Conservation (phyloP, 495 filamentous ascomycete genomes). For the Lasiosphaeria miniovina region DNA sequence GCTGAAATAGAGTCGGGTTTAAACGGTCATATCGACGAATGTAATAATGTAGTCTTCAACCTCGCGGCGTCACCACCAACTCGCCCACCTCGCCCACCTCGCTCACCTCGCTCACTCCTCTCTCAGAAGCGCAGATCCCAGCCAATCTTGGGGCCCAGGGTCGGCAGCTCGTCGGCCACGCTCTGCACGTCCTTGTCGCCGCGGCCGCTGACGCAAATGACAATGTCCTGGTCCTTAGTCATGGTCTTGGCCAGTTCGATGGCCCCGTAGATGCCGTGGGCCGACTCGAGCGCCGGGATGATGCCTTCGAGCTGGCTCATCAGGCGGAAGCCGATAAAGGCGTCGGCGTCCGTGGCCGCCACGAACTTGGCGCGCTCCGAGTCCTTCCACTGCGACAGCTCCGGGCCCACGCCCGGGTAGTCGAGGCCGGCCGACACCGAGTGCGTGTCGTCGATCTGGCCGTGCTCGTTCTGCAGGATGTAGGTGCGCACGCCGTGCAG, state of each 20-base stretch:
- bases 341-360: constrained; percentile 87
- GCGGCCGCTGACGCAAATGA: constrained; percentile 89
- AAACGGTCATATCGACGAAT: constrained; percentile 5
- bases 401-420: constrained; percentile 94
- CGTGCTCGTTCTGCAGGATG: constrained; percentile 84
- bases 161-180: constrained; percentile 90
- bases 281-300: constrained; percentile 90
- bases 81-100: background rate
- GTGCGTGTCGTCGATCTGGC: constrained; percentile 92
- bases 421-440: constrained; percentile 96
- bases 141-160: constrained; percentile 83
- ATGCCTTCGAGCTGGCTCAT: constrained; percentile 88
- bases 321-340: constrained; percentile 83
- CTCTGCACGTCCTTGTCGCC: constrained; percentile 99
- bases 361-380: constrained; percentile 79
- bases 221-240: constrained; percentile 81
- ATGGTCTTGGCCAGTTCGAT: constrained; percentile 89
- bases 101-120: background rate
- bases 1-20: constrained; percentile 3
- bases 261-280: constrained; percentile 87
- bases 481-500: constrained; percentile 96
- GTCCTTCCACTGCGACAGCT: constrained; percentile 92
- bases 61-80: background rate
- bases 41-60: background rate
- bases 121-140: constrained; percentile 83